A percentile compares a stretch with the other conserved stretches of the same genome.
Evolutionary conservation across 805 yeast species (phyloP).

Genomic region (Scheffersomyces coipomensis): DNA sequence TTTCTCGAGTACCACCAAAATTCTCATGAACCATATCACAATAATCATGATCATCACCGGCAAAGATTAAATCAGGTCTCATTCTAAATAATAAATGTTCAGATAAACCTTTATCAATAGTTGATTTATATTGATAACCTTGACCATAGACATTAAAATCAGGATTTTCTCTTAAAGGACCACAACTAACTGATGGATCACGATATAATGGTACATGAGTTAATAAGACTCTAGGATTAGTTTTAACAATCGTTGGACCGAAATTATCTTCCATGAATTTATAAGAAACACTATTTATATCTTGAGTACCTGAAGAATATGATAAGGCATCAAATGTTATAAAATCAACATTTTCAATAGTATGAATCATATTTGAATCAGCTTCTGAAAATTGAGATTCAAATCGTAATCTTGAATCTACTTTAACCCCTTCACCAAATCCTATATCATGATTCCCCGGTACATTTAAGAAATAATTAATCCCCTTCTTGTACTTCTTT

Average conservation of each 20-base stretch:
- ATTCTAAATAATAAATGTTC: constrained; percentile 55
- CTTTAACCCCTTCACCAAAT: constrained; percentile 66
- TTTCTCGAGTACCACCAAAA: constrained; percentile 21
- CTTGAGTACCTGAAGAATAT: constrained; percentile 52
- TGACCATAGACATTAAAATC: constrained; percentile 49
- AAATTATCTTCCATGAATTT: constrained; percentile 44
- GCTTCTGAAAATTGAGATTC: constrained; percentile 32
- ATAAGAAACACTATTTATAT: constrained; percentile 48
- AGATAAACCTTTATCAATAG: constrained; percentile 58
- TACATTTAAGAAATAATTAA: constrained; percentile 28
- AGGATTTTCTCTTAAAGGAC: constrained; percentile 69
- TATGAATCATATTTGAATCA: constrained; percentile 20
- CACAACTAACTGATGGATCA: constrained; percentile 65
- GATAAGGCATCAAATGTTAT: constrained; percentile 75
- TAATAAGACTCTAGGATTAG: constrained; percentile 62
- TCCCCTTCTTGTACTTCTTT: constrained; percentile 16
- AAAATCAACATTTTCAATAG: constrained; percentile 30
- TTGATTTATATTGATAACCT: constrained; percentile 90
- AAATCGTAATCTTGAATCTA: constrained; percentile 31
- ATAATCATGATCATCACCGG: constrained; percentile 98
- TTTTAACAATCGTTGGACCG: constrained; percentile 8
- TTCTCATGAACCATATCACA: constrained; percentile 67
- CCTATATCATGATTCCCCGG: constrained; percentile 99
- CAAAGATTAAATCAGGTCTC: constrained; percentile 67
- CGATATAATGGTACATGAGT: constrained; percentile 88